These are phyloP conservation scores for Melanopsichium pennsylvanicum DNA, from an alignment of 1,284 basidiomycete species.

Conservation along the genomic window DNA sequence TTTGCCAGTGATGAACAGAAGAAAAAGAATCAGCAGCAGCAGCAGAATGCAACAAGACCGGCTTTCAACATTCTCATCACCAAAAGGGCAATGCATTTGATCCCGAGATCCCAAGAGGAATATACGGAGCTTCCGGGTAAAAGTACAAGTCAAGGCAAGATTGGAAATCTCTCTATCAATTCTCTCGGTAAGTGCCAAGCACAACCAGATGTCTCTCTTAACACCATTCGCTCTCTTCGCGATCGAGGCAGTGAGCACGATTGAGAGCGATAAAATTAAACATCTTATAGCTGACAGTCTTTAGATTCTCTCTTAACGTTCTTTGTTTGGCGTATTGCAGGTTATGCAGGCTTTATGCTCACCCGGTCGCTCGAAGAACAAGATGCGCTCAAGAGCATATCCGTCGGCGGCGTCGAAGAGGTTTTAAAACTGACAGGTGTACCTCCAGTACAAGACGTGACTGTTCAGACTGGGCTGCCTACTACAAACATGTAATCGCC, in stretches of 20 bases:
- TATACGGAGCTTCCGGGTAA: constrained; percentile 24
- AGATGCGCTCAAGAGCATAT: constrained; percentile 27
- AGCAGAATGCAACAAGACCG: too few relatives aligned
- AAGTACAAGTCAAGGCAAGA: constrained; percentile 7
- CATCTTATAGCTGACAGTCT: too few relatives aligned
- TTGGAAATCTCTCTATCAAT: constrained; percentile 53
- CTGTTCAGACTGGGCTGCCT: constrained; percentile 30
- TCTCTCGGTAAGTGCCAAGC: too few relatives aligned
- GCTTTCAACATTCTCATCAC: constrained; percentile 62
- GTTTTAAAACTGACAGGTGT: constrained; percentile 40
- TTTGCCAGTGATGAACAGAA: neutral
- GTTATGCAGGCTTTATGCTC: constrained; percentile 60
- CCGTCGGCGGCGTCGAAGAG: constrained; percentile 34
- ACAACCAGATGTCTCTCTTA: too few relatives aligned
- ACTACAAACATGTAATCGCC: constrained; percentile 29
- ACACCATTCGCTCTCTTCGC: too few relatives aligned
- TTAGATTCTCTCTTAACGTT: too few relatives aligned
- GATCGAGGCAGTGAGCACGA: too few relatives aligned
- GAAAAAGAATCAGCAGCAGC: neutral
- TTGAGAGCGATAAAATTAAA: too few relatives aligned
- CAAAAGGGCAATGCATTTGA: constrained; percentile 58
- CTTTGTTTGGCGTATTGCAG: too few relatives aligned
- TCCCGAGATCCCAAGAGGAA: constrained; percentile 54
- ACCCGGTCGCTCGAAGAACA: constrained; percentile 47
- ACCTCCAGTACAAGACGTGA: constrained; percentile 41